These are phyloP conservation scores for Pouteria glomerata DNA, from an alignment of 148 eudicot genomes.

Conservation along the genomic window DNA sequence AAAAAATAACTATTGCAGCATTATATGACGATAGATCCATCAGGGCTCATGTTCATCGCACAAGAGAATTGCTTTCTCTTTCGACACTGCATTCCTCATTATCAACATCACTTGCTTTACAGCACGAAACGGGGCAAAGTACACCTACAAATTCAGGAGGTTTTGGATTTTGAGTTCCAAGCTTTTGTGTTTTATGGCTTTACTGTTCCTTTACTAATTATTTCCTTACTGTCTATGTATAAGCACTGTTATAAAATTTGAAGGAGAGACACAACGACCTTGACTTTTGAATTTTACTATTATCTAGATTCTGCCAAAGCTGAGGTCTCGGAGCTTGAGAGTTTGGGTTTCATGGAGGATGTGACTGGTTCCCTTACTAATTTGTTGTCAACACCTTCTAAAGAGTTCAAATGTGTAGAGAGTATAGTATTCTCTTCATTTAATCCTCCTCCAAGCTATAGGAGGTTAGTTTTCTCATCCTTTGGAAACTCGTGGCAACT, in stretches of 20 bases:
- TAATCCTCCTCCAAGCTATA: constrained; percentile 93
- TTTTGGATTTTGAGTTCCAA: constrained; percentile 18
- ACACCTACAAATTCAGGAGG: constrained; percentile 61
- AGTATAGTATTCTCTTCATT: constrained; percentile 88
- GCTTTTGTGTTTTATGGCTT: constrained; percentile 1
- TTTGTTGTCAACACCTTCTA: constrained; percentile 58
- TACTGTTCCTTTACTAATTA: not conserved
- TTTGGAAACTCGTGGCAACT: not conserved
- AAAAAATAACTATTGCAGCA: constrained; percentile 46
- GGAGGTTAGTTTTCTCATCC: constrained; percentile 55
- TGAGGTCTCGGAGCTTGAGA: constrained; percentile 68
- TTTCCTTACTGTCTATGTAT: not conserved
- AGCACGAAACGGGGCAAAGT: constrained; percentile 60
- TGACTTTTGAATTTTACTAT: constrained; percentile 9
- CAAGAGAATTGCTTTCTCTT: constrained; percentile 89
- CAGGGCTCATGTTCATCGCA: constrained; percentile 93
- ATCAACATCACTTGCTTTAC: constrained; percentile 84
- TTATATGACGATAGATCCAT: constrained; percentile 91
- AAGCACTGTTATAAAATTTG: not conserved
- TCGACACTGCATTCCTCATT: constrained; percentile 79
- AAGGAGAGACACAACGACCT: not conserved
- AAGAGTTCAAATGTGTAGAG: constrained; percentile 78
- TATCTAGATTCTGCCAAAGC: constrained; percentile 47
- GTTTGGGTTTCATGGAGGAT: constrained; percentile 86
- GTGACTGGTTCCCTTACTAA: constrained; percentile 60